These are phyloP conservation scores for Anthracocystis walkeri DNA, from an alignment of 1,284 basidiomycete species.

Conservation along the genomic window DNA sequence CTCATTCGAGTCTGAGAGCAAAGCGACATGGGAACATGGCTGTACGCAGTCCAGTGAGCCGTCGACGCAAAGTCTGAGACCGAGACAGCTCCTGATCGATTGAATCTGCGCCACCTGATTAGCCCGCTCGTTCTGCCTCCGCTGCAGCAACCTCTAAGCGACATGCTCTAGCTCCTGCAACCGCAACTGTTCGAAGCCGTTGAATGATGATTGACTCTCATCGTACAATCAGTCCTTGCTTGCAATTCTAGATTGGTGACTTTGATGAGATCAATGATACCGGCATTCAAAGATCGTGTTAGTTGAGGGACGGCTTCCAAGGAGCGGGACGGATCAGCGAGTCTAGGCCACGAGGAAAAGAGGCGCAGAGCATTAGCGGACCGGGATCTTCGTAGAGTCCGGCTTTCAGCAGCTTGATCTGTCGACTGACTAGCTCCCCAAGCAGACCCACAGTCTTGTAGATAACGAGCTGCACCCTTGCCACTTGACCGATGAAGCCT, in stretches of 20 bases:
- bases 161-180: too few relatives aligned
- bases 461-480: conserved; percentile 3
- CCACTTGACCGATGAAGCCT: not conserved
- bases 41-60: not conserved
- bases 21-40: not conserved
- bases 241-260: too few relatives aligned
- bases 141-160: not conserved
- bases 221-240: too few relatives aligned
- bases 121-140: conserved; percentile 3
- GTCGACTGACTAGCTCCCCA: not conserved
- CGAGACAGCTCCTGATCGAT: conserved; percentile 10
- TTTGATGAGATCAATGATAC: too few relatives aligned
- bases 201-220: too few relatives aligned
- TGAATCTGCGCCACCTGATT: conserved; percentile 10
- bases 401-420: conserved; percentile 10
- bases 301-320: not conserved
- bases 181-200: too few relatives aligned
- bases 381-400: not conserved
- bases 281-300: too few relatives aligned
- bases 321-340: conserved; percentile 2
- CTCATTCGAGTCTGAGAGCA: not conserved
- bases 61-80: not conserved
- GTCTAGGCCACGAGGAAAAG: not conserved
- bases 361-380: not conserved
- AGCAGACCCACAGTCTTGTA: not conserved